phyloP scores from a whole-genome alignment of 1,284 basidiomycete species.

The Entoloma clypeatum region DNA sequence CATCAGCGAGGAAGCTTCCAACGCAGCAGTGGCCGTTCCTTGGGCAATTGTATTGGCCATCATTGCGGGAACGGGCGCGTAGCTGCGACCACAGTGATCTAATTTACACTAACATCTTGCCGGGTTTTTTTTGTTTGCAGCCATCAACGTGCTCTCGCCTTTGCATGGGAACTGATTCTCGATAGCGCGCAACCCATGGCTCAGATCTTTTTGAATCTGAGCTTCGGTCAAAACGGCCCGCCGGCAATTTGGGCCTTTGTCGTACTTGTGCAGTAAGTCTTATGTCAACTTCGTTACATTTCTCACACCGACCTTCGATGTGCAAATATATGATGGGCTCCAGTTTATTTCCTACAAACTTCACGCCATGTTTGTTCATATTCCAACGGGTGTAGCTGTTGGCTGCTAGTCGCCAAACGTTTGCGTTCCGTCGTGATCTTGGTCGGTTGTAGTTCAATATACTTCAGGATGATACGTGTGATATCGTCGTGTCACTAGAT shows the following conservation, averaged over 20 bases:
- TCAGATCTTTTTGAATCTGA: slow-evolving; percentile 61
- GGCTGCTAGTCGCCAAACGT: slow-evolving; percentile 36
- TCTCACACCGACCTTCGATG: slow-evolving; percentile 22
- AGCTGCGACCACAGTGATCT: no score
- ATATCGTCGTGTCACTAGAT: no score
- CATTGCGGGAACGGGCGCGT: no score
- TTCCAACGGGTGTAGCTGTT: slow-evolving; percentile 24
- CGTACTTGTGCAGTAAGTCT: slow-evolving; percentile 58
- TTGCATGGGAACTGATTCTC: slow-evolving; percentile 46
- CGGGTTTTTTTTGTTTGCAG: slow-evolving; percentile 65
- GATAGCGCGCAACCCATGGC: slow-evolving; percentile 73
- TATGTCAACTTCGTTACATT: slow-evolving; percentile 27
- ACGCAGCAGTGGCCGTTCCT: slow-evolving; percentile 71
- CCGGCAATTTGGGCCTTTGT: slow-evolving; percentile 64
- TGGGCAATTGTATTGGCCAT: slow-evolving; percentile 70
- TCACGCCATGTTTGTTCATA: not conserved
- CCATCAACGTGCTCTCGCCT: slow-evolving; percentile 56
- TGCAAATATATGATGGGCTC: slow-evolving; percentile 66
- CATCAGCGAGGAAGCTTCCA: slow-evolving; percentile 74
- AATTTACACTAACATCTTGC: no score
- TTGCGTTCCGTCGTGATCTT: slow-evolving; percentile 36
- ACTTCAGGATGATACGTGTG: no score
- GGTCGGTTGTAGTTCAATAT: slow-evolving; percentile 20
- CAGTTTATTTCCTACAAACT: slow-evolving; percentile 22
- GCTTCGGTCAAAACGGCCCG: slow-evolving; percentile 61